A percentile compares a stretch with the other conserved stretches of the same genome.
Conservation (phyloP, 2,329 filamentous ascomycete genomes). For the Ophiostoma ips region DNA sequence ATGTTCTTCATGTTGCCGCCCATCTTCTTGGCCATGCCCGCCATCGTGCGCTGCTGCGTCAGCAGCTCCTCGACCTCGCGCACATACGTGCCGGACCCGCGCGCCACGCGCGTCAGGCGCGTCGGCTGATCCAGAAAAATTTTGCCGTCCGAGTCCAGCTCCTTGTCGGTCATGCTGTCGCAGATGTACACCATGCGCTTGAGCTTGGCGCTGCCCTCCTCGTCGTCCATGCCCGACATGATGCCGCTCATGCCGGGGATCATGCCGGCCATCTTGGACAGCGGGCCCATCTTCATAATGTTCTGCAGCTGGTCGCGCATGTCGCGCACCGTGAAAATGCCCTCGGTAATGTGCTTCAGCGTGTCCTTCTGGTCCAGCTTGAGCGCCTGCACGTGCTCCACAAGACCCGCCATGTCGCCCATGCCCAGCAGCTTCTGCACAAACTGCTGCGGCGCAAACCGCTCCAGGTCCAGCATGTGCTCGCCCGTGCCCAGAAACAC, state of each 20-base stretch:
- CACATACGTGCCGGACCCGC: slow-evolving; percentile 80
- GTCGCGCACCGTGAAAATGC: slow-evolving; percentile 90
- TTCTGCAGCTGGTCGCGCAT: slow-evolving; percentile 90
- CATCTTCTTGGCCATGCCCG: slow-evolving; percentile 97
- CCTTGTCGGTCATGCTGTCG: slow-evolving; percentile 94
- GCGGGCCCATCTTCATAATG: slow-evolving; percentile 98
- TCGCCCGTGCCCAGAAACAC: slow-evolving; percentile 97
- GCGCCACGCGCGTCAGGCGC: slow-evolving; percentile 81
- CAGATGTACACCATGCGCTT: slow-evolving; percentile 99
- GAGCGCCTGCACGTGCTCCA: slow-evolving; percentile 91
- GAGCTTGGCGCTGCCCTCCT: slow-evolving; percentile 83
- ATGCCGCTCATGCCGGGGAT: slow-evolving; percentile 88
- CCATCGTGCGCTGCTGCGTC: slow-evolving; percentile 99
- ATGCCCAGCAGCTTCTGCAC: slow-evolving; percentile 89
- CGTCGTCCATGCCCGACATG: slow-evolving; percentile 94
- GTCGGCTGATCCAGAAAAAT: slow-evolving; percentile 85
- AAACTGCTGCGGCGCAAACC: slow-evolving; percentile 85
- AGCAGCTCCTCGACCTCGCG: slow-evolving; percentile 89
- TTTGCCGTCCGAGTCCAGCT: slow-evolving; percentile 90
- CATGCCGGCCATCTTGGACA: slow-evolving; percentile 98
- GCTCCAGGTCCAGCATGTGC: slow-evolving; percentile 88
- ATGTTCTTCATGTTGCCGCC: slow-evolving; percentile 96
- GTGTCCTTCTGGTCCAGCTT: slow-evolving; percentile 97
- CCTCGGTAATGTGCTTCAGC: slow-evolving; percentile 96
- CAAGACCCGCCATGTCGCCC: slow-evolving; percentile 89